These are phyloP conservation scores for Rosa hybrid DNA, from an alignment of 331 rosid species.

Conservation along the genomic window DNA sequence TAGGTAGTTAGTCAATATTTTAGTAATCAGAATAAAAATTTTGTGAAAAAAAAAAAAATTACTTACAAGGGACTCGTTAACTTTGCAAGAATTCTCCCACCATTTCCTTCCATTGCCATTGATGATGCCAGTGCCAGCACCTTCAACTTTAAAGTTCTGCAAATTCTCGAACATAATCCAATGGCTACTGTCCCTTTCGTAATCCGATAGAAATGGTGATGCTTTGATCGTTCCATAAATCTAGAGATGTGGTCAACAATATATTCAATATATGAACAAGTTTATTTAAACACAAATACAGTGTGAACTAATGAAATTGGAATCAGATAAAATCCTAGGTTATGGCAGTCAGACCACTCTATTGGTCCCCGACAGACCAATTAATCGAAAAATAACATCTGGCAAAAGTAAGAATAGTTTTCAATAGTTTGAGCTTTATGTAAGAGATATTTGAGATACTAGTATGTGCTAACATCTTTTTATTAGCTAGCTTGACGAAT, in stretches of 20 bases:
- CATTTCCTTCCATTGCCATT: slow-evolving; percentile 83
- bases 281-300: background rate
- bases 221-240: slow-evolving; percentile 75
- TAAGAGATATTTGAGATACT: too few species aligned
- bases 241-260: slow-evolving; percentile 27
- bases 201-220: slow-evolving; percentile 56
- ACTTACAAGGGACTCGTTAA: slow-evolving; percentile 50
- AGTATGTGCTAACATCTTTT: too few species aligned
- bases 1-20: background rate
- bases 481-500: too few species aligned
- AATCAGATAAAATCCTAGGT: background rate
- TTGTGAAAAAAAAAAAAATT: background rate
- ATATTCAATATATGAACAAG: background rate
- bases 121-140: slow-evolving; percentile 75
- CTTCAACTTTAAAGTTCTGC: slow-evolving; percentile 55
- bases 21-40: background rate
- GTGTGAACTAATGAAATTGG: background rate
- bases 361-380: too few species aligned
- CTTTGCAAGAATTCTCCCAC: slow-evolving; percentile 91
- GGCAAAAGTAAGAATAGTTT: too few species aligned
- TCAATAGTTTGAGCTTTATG: background rate
- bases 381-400: too few species aligned
- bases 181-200: slow-evolving; percentile 34
- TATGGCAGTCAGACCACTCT: background rate
- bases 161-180: slow-evolving; percentile 67